These are phyloP conservation scores for Leishmania tropica DNA, from an alignment of 208 protist genomes.

Conservation along the genomic window DNA sequence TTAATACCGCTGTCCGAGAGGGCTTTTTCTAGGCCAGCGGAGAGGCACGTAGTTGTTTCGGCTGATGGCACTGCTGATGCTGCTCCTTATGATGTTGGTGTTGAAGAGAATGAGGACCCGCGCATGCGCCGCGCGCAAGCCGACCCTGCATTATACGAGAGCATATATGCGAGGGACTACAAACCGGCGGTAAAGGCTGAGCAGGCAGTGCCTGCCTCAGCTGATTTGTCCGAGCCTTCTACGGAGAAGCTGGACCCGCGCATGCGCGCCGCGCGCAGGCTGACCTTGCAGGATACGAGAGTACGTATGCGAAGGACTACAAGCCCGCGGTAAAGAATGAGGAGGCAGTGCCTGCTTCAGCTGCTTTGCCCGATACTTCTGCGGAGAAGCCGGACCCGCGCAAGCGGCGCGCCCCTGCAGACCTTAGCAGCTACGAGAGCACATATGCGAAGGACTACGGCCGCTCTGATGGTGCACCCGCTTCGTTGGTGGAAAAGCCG, in stretches of 20 bases:
- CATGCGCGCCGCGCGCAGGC: neutral
- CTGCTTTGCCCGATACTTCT: neutral
- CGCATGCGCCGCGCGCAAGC: too few species aligned
- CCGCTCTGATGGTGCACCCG: neutral
- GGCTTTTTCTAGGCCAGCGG: too few species aligned
- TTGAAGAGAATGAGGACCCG: too few species aligned
- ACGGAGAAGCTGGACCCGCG: too few species aligned
- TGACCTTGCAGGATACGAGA: conserved; percentile 13
- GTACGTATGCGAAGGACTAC: conserved; percentile 32
- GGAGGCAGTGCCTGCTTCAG: neutral
- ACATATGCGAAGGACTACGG: conserved; percentile 1
- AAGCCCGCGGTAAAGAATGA: neutral
- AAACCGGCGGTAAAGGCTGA: too few species aligned
- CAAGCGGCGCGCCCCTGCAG: neutral
- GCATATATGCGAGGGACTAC: too few species aligned
- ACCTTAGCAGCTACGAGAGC: conserved; percentile 28
- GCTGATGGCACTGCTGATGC: neutral
- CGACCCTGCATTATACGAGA: too few species aligned
- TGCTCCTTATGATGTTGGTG: too few species aligned
- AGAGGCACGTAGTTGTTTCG: too few species aligned
- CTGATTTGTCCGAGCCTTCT: too few species aligned
- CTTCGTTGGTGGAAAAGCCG: neutral
- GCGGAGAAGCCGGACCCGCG: neutral
- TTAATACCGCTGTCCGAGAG: neutral
- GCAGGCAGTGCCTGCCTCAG: too few species aligned